Conservation (phyloP, 2,329 filamentous ascomycete species). For the Aspergillus fischeri region DNA sequence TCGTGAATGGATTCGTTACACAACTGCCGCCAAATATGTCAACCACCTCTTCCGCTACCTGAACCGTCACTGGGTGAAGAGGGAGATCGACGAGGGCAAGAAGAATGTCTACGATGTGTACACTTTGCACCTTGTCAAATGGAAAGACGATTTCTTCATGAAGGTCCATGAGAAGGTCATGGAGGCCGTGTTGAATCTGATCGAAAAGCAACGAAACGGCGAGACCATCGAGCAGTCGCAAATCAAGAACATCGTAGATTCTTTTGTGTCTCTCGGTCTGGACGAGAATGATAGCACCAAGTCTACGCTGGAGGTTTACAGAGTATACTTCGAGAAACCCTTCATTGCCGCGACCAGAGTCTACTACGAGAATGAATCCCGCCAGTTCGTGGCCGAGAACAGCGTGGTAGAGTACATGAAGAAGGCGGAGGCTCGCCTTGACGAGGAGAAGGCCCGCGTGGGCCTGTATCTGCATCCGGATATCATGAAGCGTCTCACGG, state of each 20-base stretch:
- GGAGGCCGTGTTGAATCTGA: constrained; percentile 87
- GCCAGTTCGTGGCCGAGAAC: constrained; percentile 92
- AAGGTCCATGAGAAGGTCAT: constrained; percentile 84
- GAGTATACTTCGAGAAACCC: constrained; percentile 85
- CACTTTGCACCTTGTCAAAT: constrained; percentile 90
- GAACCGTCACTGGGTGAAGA: constrained; percentile 97
- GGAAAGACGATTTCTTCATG: constrained; percentile 87
- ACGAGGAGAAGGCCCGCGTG: constrained; percentile 92
- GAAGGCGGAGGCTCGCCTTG: constrained; percentile 85
- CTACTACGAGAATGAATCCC: constrained; percentile 91
- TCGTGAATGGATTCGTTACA: constrained; percentile 93
- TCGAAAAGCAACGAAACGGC: constrained; percentile 94
- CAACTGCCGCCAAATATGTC: constrained; percentile 91
- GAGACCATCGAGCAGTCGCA: constrained; percentile 97
- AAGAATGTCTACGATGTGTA: constrained; percentile 98
- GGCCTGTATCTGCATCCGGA: constrained; percentile 87
- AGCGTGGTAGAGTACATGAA: constrained; percentile 99
- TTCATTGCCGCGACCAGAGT: constrained; percentile 79
- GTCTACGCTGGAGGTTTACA: constrained; percentile 92
- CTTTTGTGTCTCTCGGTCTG: constrained; percentile 88
- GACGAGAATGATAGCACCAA: constrained; percentile 92
- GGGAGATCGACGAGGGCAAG: constrained; percentile 98
- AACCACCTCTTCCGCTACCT: constrained; percentile 96
- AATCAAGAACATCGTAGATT: constrained; percentile 96
- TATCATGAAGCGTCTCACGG: constrained; percentile 78